phyloP scores from a whole-genome alignment of 768 basidiomycete genomes.

The Russula earlei region DNA sequence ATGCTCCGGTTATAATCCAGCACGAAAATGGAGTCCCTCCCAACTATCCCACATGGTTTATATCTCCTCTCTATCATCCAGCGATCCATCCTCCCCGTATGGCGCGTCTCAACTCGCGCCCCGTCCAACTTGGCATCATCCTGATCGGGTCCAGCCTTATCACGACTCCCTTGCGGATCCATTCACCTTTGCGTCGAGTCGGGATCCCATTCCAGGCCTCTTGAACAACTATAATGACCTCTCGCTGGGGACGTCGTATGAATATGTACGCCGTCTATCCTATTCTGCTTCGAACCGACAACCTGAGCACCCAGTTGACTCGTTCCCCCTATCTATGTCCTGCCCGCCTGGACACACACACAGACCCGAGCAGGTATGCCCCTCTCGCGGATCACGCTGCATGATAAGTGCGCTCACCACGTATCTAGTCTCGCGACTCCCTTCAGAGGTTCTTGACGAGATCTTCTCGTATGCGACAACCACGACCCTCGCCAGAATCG shows the following conservation, averaged over 20 bases:
- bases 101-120: not conserved
- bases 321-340: not conserved
- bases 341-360: not conserved
- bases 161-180: not conserved
- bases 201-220: not conserved
- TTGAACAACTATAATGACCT: not conserved
- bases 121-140: not conserved
- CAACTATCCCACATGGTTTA: not conserved
- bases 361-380: conserved; percentile 5
- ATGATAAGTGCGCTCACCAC: not conserved
- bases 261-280: not conserved
- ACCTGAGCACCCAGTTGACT: not conserved
- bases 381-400: not conserved
- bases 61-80: not conserved
- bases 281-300: not conserved
- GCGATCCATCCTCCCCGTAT: not conserved
- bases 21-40: not conserved
- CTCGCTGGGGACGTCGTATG: not conserved
- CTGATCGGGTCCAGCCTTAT: not conserved
- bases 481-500: conserved; percentile 9
- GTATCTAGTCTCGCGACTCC: conserved; percentile 1
- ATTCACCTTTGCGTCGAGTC: not conserved
- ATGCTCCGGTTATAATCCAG: not conserved
- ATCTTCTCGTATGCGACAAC: conserved; percentile 12
- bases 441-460: conserved; percentile 15